Conservation (phyloP, 805 yeast species). For the Zygotorulaspora danielsina region DNA sequence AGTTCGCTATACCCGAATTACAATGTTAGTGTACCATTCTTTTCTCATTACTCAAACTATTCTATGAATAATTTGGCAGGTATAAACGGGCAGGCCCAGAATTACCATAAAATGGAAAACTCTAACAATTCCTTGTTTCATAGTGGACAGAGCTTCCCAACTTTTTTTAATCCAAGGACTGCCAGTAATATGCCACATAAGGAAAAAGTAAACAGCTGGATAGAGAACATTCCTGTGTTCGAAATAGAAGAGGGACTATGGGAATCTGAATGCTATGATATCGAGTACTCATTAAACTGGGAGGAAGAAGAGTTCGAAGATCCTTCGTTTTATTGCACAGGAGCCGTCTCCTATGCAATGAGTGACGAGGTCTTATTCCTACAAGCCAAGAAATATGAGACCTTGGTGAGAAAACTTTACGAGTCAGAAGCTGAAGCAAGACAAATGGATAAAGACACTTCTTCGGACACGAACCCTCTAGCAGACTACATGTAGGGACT, state of each 20-base stretch:
- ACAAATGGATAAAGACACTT: slow-evolving; percentile 3
- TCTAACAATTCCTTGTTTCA: slow-evolving; percentile 1
- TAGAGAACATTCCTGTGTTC: slow-evolving; percentile 50
- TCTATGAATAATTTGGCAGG: slow-evolving; percentile 5
- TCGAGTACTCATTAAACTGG: slow-evolving; percentile 30
- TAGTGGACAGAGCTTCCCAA: slow-evolving; percentile 37
- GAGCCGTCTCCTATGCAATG: slow-evolving; percentile 13
- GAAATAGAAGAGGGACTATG: slow-evolving; percentile 17
- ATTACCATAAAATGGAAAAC: neutral
- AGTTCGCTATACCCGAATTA: slow-evolving; percentile 15
- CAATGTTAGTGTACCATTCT: slow-evolving; percentile 12
- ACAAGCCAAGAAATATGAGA: slow-evolving; percentile 26
- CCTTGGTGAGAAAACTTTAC: slow-evolving; percentile 25
- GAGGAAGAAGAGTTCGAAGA: slow-evolving; percentile 34
- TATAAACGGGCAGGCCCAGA: neutral
- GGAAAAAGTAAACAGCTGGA: slow-evolving; percentile 67
- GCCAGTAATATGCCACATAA: slow-evolving; percentile 58
- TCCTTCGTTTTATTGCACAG: slow-evolving; percentile 3
- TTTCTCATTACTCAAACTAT: slow-evolving; percentile 12
- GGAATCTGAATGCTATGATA: slow-evolving; percentile 24
- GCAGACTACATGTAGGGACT: slow-evolving; percentile 15
- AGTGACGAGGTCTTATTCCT: slow-evolving; percentile 25
- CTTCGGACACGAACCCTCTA: slow-evolving; percentile 8
- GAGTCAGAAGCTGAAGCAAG: slow-evolving; percentile 12
- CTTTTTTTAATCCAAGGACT: slow-evolving; percentile 55